Percentiles rank a stretch among this genome's conserved stretches.
Evolutionary conservation across 768 basidiomycete genomes (phyloP).

Genomic region (Postia placenta): DNA sequence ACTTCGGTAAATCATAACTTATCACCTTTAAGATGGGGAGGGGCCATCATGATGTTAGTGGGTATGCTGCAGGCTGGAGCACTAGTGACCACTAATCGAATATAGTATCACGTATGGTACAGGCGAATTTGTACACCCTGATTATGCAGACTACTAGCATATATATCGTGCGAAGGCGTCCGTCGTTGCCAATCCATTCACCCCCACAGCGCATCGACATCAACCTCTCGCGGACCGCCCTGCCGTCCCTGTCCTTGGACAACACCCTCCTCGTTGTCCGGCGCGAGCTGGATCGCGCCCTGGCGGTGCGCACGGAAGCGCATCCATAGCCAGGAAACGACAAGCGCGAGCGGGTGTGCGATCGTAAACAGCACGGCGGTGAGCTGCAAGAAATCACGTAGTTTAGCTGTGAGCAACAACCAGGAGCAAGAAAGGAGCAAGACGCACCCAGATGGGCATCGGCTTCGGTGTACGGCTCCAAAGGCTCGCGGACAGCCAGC

Average conservation of each 20-base stretch:
- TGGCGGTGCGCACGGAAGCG: constrained; percentile 19
- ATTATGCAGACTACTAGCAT: too few relatives aligned
- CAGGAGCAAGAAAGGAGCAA: background rate
- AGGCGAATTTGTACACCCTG: too few relatives aligned
- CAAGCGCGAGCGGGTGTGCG: constrained; percentile 56
- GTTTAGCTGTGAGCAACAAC: background rate
- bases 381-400: constrained; percentile 32
- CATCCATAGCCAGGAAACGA: constrained; percentile 35
- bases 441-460: constrained; percentile 54
- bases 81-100: too few relatives aligned
- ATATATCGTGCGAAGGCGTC: too few relatives aligned
- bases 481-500: constrained; percentile 66
- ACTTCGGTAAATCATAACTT: too few relatives aligned
- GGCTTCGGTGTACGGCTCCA: constrained; percentile 61
- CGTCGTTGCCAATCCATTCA: constrained; percentile 5
- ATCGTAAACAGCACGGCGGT: constrained; percentile 58
- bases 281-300: constrained; percentile 38
- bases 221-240: constrained; percentile 12
- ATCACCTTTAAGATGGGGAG: too few relatives aligned
- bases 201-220: constrained; percentile 16
- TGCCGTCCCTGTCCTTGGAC: background rate
- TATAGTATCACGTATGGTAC: too few relatives aligned
- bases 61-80: too few relatives aligned
- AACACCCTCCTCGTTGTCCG: constrained; percentile 25
- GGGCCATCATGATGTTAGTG: too few relatives aligned